Evolutionary conservation across 2,329 filamentous ascomycete genomes (phyloP).

Genomic region (Alternaria sp.): DNA sequence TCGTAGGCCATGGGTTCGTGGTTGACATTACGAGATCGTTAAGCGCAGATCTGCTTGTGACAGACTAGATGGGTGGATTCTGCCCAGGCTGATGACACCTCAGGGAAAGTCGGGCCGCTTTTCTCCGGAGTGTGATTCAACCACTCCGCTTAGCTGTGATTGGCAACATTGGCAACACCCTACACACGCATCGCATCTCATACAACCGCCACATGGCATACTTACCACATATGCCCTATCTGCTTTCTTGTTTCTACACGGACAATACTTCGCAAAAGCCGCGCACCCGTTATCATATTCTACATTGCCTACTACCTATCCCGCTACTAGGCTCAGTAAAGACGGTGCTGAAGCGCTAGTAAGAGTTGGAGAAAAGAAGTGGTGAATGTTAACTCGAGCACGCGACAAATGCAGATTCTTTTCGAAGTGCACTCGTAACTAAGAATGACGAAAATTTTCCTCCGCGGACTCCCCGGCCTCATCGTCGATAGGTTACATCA

Average conservation of each 20-base stretch:
- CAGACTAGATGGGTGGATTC: constrained; percentile 10
- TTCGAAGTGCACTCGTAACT: too few relatives aligned
- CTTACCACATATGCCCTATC: background rate
- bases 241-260: background rate
- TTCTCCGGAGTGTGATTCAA: constrained; percentile 22
- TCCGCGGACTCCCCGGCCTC: background rate
- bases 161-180: background rate
- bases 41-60: constrained; percentile 33
- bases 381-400: too few relatives aligned
- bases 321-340: too few relatives aligned
- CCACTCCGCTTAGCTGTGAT: background rate
- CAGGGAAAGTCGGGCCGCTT: constrained; percentile 27
- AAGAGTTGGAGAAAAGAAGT: too few relatives aligned
- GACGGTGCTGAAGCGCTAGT: too few relatives aligned
- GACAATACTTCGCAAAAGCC: too few relatives aligned
- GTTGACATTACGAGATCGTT: constrained; percentile 37
- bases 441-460: background rate
- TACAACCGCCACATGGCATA: background rate
- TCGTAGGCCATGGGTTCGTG: constrained; percentile 19
- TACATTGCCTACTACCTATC: too few relatives aligned
- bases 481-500: background rate
- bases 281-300: too few relatives aligned
- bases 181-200: background rate
- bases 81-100: constrained; percentile 17
- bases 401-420: too few relatives aligned